A percentile compares a stretch with the other conserved stretches of the same genome.
These are phyloP conservation scores for Coprinopsis sp. DNA, from an alignment of 768 basidiomycete genomes.

Conservation along the genomic window DNA sequence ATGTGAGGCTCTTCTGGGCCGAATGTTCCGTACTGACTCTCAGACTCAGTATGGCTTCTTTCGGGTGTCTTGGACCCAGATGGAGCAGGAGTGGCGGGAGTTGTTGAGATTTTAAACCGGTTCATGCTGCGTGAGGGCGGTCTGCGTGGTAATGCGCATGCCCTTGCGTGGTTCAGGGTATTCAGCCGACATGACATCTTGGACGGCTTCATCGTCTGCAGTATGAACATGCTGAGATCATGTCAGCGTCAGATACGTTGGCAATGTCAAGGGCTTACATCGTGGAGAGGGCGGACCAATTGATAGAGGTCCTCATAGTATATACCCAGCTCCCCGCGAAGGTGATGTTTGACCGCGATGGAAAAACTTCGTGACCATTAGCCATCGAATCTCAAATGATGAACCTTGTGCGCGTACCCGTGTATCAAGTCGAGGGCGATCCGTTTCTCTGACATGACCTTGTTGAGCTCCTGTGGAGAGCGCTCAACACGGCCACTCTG, in stretches of 20 bases:
- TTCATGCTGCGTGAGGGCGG: neutral
- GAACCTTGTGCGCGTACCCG: slow-evolving; percentile 32
- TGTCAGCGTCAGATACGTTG: neutral
- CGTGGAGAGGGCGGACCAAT: slow-evolving; percentile 51
- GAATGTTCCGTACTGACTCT: too few relatives aligned
- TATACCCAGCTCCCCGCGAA: slow-evolving; percentile 56
- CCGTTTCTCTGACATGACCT: slow-evolving; percentile 58
- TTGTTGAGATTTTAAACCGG: too few relatives aligned
- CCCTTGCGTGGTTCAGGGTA: neutral
- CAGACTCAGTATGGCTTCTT: too few relatives aligned
- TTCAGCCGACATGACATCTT: neutral
- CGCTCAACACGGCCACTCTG: slow-evolving; percentile 25
- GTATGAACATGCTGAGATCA: slow-evolving; percentile 34
- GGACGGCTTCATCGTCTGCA: slow-evolving; percentile 3
- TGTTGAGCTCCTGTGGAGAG: slow-evolving; percentile 37
- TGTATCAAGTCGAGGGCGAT: slow-evolving; percentile 55
- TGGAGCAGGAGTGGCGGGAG: too few relatives aligned
- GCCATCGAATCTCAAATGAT: neutral
- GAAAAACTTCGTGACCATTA: slow-evolving; percentile 35
- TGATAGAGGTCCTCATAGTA: slow-evolving; percentile 61
- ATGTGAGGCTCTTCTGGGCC: too few relatives aligned
- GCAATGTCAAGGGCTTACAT: slow-evolving; percentile 28
- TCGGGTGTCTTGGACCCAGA: too few relatives aligned
- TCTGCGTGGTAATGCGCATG: slow-evolving; percentile 1
- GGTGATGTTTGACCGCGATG: slow-evolving; percentile 57